phyloP scores from a whole-genome alignment of 75 land plant species.

The Pinus taeda region DNA sequence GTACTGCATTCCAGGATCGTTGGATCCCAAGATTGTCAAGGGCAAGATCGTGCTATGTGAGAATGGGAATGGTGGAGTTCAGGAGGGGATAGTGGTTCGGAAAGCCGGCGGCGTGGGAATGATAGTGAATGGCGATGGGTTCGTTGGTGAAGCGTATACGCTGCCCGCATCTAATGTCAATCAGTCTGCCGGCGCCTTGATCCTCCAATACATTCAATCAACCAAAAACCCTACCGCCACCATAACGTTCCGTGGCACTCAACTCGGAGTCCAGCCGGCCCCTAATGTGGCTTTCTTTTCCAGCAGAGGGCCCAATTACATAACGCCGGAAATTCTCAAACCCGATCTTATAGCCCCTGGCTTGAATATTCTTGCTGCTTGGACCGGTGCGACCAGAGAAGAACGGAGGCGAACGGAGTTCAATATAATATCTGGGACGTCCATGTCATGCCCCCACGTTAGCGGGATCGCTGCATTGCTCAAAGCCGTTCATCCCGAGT shows the following conservation, averaged over 20 bases:
- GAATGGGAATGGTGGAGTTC: slow-evolving; percentile 49
- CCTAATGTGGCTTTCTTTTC: slow-evolving; percentile 90
- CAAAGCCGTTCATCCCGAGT: slow-evolving; percentile 70
- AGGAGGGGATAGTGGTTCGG: slow-evolving; percentile 66
- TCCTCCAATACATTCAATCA: slow-evolving; percentile 47
- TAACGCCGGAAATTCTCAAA: slow-evolving; percentile 79
- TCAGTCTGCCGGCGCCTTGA: slow-evolving; percentile 37
- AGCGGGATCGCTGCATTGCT: slow-evolving; percentile 78
- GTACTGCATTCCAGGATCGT: slow-evolving; percentile 56
- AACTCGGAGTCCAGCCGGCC: slow-evolving; percentile 48
- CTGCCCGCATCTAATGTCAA: slow-evolving; percentile 75
- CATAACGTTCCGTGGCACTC: slow-evolving; percentile 63
- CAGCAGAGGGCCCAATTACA: slow-evolving; percentile 74
- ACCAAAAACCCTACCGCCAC: slow-evolving; percentile 45
- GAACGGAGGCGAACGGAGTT: slow-evolving; percentile 66
- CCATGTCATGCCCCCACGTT: slow-evolving; percentile 97
- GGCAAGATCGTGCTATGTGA: slow-evolving; percentile 79
- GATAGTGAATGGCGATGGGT: slow-evolving; percentile 86
- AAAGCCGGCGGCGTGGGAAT: slow-evolving; percentile 81
- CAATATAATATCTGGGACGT: slow-evolving; percentile 88
- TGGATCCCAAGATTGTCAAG: slow-evolving; percentile 44
- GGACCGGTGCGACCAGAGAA: slow-evolving; percentile 64
- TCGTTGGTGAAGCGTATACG: slow-evolving; percentile 78
- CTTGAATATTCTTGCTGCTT: slow-evolving; percentile 82
- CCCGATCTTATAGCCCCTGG: slow-evolving; percentile 90